These are phyloP conservation scores for Fusarium domesticum DNA, from an alignment of 2,329 filamentous ascomycete species.

Conservation along the genomic window DNA sequence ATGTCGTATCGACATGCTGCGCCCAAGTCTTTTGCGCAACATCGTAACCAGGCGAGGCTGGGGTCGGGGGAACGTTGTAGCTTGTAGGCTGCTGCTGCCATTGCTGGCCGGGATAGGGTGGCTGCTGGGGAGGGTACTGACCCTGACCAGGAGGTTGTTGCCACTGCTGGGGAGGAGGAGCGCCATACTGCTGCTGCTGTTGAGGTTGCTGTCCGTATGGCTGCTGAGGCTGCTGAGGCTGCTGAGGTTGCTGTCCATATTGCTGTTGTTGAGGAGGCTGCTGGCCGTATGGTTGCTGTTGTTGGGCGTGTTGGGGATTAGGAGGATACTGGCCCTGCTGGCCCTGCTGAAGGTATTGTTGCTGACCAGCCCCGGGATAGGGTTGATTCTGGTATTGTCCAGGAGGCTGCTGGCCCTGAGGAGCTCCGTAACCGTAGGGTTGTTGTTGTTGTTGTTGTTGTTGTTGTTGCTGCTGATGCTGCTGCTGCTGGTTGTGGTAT, in stretches of 20 bases:
- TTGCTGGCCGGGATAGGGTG: slow-evolving; percentile 4
- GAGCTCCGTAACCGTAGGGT: slow-evolving; percentile 5
- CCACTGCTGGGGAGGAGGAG: slow-evolving; percentile 2
- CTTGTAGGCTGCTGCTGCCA: background rate
- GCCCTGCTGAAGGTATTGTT: slow-evolving; percentile 7
- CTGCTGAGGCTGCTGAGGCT: slow-evolving; percentile 13
- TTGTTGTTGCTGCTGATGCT: slow-evolving; percentile 6
- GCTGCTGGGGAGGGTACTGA: slow-evolving; percentile 25
- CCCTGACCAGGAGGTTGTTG: slow-evolving; percentile 9
- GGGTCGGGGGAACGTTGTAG: slow-evolving; percentile 17
- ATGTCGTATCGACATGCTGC: slow-evolving; percentile 29
- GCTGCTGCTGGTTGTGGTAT: background rate
- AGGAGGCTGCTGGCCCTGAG: slow-evolving; percentile 6
- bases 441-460: slow-evolving; percentile 9
- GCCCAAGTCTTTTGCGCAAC: slow-evolving; percentile 23
- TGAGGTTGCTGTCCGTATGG: slow-evolving; percentile 6
- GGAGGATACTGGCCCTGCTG: slow-evolving; percentile 4
- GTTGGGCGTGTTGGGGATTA: slow-evolving; percentile 6
- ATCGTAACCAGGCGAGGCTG: slow-evolving; percentile 33
- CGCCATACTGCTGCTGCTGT: slow-evolving; percentile 13
- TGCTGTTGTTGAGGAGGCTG: slow-evolving; percentile 23
- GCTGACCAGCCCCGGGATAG: slow-evolving; percentile 3
- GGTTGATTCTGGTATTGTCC: slow-evolving; percentile 10
- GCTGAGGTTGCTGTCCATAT: slow-evolving; percentile 11
- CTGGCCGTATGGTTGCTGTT: slow-evolving; percentile 9